Base-by-base conservation (phyloP, 2,329 filamentous ascomycete species). In the Fusarium pseudocircinatum region DNA sequence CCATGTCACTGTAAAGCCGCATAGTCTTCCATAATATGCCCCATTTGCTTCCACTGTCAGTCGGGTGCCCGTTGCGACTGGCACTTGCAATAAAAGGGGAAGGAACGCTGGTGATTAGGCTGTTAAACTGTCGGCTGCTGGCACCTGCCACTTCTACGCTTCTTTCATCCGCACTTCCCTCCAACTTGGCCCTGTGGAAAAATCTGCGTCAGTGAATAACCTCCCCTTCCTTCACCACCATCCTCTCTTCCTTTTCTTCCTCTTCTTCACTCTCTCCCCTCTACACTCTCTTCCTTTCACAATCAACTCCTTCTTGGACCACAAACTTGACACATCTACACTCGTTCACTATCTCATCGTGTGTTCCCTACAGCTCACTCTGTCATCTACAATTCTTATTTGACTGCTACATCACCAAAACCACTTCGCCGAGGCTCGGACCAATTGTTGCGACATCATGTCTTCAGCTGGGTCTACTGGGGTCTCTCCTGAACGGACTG, bases 331-430 rank as follows among this genome's bases (percentile, higher is more conserved):
- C 69, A 70, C 75, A 68, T 73, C 72, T 75, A 71, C 78, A 66
- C 65, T 75, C 77, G 77, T 77, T 78, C 65, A 78, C 75, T 74
- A 75, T 77, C 73, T 77, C 75, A 74, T 72, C 60, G 75, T 72
- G 70, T 59, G 67, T 72, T 75, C 74, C 74, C 75, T 77, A 78
- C 72, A 68, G 65, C 74, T 75, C 75, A 69, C 50, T 49, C 49
- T 78, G 73, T 79, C 70, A 70, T 75, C 73, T 77, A 77, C 78
- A 64, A 56, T 79, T 71, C 66, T 67, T 67, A 69, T 70, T 24
- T 63, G 36, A 62, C 59, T 63, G 43, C 57, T 52, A 54, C 47
- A 40, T 71, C 56, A 52, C 58, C 58, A 65, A 42, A 68, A 39
- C 47, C 22, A 59, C 63, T 60, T 37, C 52, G 39, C 63, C 60